Conservation (phyloP, 805 yeast genomes). For the Saccharomycopsis selenospora region DNA sequence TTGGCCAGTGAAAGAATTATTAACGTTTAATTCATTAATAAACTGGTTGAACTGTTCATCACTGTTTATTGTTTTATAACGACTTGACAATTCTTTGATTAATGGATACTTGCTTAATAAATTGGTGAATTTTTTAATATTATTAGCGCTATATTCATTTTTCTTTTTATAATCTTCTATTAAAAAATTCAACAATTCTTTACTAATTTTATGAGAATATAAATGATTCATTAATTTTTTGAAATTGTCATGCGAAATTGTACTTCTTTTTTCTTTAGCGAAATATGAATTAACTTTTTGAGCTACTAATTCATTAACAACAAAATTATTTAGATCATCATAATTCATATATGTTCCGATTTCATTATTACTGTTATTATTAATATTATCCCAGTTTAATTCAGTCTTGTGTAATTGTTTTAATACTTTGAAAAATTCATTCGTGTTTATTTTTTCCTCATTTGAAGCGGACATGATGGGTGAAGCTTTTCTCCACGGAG, state of each 20-base stretch:
- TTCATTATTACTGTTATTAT: slow-evolving; percentile 9
- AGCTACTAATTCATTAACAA: slow-evolving; percentile 35
- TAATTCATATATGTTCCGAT: slow-evolving; percentile 30
- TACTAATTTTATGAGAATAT: slow-evolving; percentile 34
- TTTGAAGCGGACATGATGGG: neutral
- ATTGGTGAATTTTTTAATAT: slow-evolving; percentile 11
- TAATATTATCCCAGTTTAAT: slow-evolving; percentile 26
- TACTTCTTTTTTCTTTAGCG: slow-evolving; percentile 17
- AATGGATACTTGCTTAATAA: slow-evolving; percentile 12
- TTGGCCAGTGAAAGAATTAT: slow-evolving; percentile 11
- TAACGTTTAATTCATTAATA: slow-evolving; percentile 25
- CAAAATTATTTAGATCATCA: slow-evolving; percentile 34
- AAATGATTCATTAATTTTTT: slow-evolving; percentile 25
- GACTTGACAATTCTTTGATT: slow-evolving; percentile 9
- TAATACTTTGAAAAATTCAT: slow-evolving; percentile 32
- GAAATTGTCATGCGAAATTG: neutral
- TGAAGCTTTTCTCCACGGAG: neutral
- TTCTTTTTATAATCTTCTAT: neutral
- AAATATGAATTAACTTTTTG: slow-evolving; percentile 31
- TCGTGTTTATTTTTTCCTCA: slow-evolving; percentile 22
- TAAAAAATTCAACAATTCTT: slow-evolving; percentile 30
- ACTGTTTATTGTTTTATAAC: slow-evolving; percentile 1
- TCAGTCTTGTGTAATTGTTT: slow-evolving; percentile 28
- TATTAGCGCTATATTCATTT: slow-evolving; percentile 3
- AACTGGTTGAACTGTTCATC: slow-evolving; percentile 26